Evolutionary conservation across 106 monocot species (phyloP).

Genomic region (Dendrobium huoshanense): DNA sequence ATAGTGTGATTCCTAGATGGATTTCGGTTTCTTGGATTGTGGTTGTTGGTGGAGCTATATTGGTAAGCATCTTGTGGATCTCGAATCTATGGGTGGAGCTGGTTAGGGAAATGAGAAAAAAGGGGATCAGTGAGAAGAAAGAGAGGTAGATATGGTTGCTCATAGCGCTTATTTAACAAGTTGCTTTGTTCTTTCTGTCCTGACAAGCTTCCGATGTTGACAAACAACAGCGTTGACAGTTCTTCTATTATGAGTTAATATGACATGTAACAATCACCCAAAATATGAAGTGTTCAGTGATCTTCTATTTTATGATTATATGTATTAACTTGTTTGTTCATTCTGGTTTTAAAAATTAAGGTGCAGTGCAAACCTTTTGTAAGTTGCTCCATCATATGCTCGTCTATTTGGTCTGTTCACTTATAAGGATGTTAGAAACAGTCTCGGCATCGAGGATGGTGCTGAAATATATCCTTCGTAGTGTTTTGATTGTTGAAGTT

Average conservation of each 20-base stretch:
- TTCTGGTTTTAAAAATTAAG: background rate
- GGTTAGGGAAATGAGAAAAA: conserved; percentile 32
- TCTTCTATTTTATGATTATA: background rate
- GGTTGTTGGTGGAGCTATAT: conserved; percentile 74
- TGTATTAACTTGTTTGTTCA: background rate
- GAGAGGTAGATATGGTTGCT: conserved; percentile 14
- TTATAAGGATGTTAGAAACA: no score
- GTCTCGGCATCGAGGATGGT: no score
- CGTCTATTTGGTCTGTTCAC: no score
- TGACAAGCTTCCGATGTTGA: background rate
- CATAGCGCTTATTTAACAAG: background rate
- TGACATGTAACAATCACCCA: background rate
- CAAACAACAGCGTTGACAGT: background rate
- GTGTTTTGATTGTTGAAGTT: background rate
- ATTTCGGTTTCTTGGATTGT: conserved; percentile 77
- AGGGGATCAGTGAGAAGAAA: conserved; percentile 29
- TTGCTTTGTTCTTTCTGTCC: background rate
- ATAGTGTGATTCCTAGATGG: conserved; percentile 73
- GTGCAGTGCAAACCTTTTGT: no score
- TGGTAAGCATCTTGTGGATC: conserved; percentile 89
- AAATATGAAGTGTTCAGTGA: background rate
- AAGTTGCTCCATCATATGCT: no score
- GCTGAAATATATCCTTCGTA: no score
- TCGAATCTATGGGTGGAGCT: conserved; percentile 68
- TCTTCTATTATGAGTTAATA: background rate